Base-by-base conservation (phyloP, 1,139 yeast species). In the Chernovozyma sophiae-reginae region DNA sequence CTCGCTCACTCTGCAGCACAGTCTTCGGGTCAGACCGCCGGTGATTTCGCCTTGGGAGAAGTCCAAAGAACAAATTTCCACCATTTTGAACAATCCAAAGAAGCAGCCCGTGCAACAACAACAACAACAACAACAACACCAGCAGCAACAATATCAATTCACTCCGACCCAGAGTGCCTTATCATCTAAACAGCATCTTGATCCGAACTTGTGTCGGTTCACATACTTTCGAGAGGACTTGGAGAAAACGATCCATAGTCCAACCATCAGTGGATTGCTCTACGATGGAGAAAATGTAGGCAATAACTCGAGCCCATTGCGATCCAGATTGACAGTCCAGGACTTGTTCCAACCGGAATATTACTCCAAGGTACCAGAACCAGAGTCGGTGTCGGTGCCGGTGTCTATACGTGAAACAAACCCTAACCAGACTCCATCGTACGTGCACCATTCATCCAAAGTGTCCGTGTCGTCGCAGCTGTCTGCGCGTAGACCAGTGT, bases 171-270 rank as follows among this genome's bases (percentile, higher is more conserved):
- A 37, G 47, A 29, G n/a, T n/a, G n/a, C n/a, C n/a, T n/a, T n/a
- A n/a, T n/a, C 25, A n/a, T 26, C 17, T 6, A 8, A 15, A 6
- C 6, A 13, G 29, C 8, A 16, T 13, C 12, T 25, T 11, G 60
- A 55, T 31, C 55, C 58, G 2, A 58, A 54, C 15, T 40, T 55
- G n/a, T 65, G 66, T 41, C 49, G 98, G 43, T 92, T 86, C 62
- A 87, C 97, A 0, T 92, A 90, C 54, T 92, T 92, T 58, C 71
- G 97, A 46, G 96, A 90, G 47, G 96, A 89, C 51, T 63, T 92
- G 47, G 86, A 83, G 15, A 79, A 87, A 13, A 92, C 98, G 0
- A 79, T 92, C 13, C 97, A 92, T 58, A 79, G 97, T 0, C 92
- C 96, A 1, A 81, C 85, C 3, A 79, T 92, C 25, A 81, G 95